These are phyloP conservation scores for Leavenworthia alabamica DNA, from an alignment of 345 rosid species.

Conservation along the genomic window DNA sequence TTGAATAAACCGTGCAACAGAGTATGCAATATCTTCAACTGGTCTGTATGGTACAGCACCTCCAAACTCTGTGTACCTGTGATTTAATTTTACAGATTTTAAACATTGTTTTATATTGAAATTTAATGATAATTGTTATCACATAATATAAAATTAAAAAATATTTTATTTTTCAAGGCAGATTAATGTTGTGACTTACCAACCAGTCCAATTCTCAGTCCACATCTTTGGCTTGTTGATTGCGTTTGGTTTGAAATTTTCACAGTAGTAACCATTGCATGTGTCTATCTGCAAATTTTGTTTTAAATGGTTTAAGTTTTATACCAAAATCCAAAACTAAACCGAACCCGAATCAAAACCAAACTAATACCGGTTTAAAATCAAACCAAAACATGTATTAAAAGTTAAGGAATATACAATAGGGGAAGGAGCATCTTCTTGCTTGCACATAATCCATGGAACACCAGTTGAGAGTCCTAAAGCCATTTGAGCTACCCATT, in stretches of 20 bases:
- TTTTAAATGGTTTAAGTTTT: too few species aligned
- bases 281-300: constrained; percentile 51
- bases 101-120: not conserved
- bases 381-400: not conserved
- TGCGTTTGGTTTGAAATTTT: constrained; percentile 55
- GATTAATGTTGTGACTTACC: constrained; percentile 41
- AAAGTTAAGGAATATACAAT: constrained; percentile 41
- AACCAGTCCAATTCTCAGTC: constrained; percentile 95
- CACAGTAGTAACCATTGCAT: constrained; percentile 91
- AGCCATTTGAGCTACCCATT: constrained; percentile 94
- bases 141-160: not conserved
- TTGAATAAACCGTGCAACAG: constrained; percentile 73
- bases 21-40: constrained; percentile 74
- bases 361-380: not conserved
- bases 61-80: constrained; percentile 69
- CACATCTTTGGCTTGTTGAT: constrained; percentile 79
- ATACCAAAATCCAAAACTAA: not conserved
- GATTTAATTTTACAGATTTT: not conserved
- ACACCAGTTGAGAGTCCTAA: constrained; percentile 81
- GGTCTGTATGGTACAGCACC: constrained; percentile 69
- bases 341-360: not conserved
- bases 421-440: constrained; percentile 93
- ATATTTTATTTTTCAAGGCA: not conserved
- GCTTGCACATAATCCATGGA: constrained; percentile 99
- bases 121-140: not conserved